A percentile compares a stretch with the other conserved stretches of the same genome.
Evolutionary conservation across 1,284 basidiomycete genomes (phyloP).

Genomic region (Moesziomyces aphidis): DNA sequence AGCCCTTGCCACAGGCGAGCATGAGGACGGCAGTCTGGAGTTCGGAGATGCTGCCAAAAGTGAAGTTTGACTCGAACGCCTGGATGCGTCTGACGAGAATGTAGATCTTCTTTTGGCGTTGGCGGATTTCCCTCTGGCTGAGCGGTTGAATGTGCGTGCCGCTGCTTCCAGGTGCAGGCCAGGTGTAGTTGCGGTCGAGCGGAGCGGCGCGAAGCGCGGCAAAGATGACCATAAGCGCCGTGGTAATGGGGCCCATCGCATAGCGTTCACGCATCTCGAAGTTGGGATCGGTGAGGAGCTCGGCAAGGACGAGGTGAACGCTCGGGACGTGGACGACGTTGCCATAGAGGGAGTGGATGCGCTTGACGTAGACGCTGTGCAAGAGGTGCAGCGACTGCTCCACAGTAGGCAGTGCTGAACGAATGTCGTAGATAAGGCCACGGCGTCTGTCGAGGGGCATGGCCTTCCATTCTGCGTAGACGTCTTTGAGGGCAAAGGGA

Average conservation of each 20-base stretch:
- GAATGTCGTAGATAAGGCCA: conserved; percentile 17
- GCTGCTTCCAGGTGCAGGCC: conserved; percentile 6
- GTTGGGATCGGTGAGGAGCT: conserved; percentile 22
- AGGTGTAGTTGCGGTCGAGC: conserved; percentile 26
- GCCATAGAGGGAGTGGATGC: conserved; percentile 32
- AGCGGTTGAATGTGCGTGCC: conserved; percentile 15
- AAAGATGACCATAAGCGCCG: conserved; percentile 42
- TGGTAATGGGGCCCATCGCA: conserved; percentile 25
- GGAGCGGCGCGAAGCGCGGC: conserved; percentile 24
- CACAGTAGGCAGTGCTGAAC: conserved; percentile 17
- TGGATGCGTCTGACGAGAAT: conserved; percentile 36
- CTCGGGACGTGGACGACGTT: conserved; percentile 28
- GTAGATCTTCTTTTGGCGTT: conserved; percentile 27
- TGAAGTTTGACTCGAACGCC: conserved; percentile 24
- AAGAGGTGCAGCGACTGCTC: conserved; percentile 24
- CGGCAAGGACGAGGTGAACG: conserved; percentile 23
- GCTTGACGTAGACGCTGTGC: conserved; percentile 30
- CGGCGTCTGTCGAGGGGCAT: conserved; percentile 18
- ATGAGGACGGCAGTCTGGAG: conserved; percentile 33
- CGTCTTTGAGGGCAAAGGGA: conserved; percentile 44
- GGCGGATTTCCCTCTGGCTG: conserved; percentile 26
- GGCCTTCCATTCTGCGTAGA: conserved; percentile 30
- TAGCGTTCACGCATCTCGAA: conserved; percentile 33
- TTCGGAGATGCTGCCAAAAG: conserved; percentile 28
- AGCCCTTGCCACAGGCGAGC: conserved; percentile 31